Base-by-base conservation (phyloP, 1,139 yeast genomes). In the Lodderomyces beijingensis region DNA sequence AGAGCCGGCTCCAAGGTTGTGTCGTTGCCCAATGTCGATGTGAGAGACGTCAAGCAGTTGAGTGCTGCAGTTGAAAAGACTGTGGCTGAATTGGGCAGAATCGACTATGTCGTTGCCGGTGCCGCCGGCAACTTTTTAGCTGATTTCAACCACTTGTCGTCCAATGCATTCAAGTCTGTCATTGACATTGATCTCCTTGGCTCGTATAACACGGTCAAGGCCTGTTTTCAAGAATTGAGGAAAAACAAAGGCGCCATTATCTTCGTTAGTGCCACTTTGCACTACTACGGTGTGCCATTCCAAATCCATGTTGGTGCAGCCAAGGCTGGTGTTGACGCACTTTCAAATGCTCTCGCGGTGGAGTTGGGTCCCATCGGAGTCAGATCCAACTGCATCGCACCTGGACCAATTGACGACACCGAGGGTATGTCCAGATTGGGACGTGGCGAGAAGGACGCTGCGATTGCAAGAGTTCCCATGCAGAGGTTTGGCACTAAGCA, bases 111-210 rank as follows among this genome's bases (percentile, higher is more conserved):
- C 27, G 81, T 89, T 56, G 89, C 93, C 26, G 97, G 96, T 13
- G 96, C 97, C 2, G 96, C 96, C 3, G 96, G 97, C 4, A 88
- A 88, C 64, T 89, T 88, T 50, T 57, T 89, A 42, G 66, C 88
- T 21, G 93, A 86, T 53, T 77, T 88, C 56, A 79, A 79, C 49
- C 80, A 79, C 46, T 62, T 88, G 43, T 81, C 93, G 2, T 56
- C 88, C 24, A 86, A 86, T 49, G 96, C 95, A 2, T 89, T 89
- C 68, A 79, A 82, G 54, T 70, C 93, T 0, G 96, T 89, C 18
- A 70, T 87, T 16, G 79, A 77, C 25, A 89, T 89, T 42, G 97
- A 89, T 55, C 62, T 88, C 34, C 57, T 87, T 28, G 97, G 96
- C 2, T 79, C 94, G 9, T 87, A 69, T 63, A 88, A 88, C 57